Evolutionary conservation across 1,284 basidiomycete genomes (phyloP).

Genomic region (Ustilago shanxiensis): DNA sequence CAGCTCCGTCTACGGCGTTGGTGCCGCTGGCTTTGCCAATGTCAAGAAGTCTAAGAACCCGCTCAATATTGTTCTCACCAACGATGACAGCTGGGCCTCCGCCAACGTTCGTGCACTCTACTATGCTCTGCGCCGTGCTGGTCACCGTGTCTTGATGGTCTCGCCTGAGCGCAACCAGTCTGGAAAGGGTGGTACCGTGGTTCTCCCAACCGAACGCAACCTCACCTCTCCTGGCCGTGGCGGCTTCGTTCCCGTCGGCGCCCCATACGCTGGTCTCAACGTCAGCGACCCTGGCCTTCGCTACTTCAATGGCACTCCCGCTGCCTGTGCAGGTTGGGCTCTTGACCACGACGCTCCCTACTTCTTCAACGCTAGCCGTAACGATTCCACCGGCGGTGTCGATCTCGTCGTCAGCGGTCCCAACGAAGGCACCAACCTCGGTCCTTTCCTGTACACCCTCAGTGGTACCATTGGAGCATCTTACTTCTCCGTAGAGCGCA

Average conservation of each 20-base stretch:
- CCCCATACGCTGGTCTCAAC: constrained; percentile 48
- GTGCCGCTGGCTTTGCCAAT: constrained; percentile 47
- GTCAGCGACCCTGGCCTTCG: constrained; percentile 41
- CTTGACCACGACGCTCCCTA: constrained; percentile 49
- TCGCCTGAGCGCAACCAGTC: constrained; percentile 58
- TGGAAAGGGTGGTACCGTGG: constrained; percentile 63
- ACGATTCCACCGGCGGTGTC: constrained; percentile 26
- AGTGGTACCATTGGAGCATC: constrained; percentile 62
- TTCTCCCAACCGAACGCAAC: constrained; percentile 54
- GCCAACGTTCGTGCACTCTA: constrained; percentile 59
- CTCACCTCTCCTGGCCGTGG: constrained; percentile 52
- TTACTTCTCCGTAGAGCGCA: constrained; percentile 53
- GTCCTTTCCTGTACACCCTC: constrained; percentile 60
- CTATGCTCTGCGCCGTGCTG: constrained; percentile 59
- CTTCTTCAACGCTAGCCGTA: constrained; percentile 44
- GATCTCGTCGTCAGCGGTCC: constrained; percentile 52
- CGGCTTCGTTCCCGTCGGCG: constrained; percentile 41
- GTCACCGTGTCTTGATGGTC: constrained; percentile 60
- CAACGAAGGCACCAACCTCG: constrained; percentile 57
- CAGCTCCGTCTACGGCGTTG: constrained; percentile 42
- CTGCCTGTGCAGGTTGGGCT: constrained; percentile 48
- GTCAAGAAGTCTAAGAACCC: constrained; percentile 44
- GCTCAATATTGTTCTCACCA: constrained; percentile 63
- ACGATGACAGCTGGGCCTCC: constrained; percentile 56
- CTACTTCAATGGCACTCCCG: constrained; percentile 62